A percentile compares a stretch with the other conserved stretches of the same genome.
Evolutionary conservation across 331 rosid species (phyloP).

Genomic region (Pyracantha coccinea): DNA sequence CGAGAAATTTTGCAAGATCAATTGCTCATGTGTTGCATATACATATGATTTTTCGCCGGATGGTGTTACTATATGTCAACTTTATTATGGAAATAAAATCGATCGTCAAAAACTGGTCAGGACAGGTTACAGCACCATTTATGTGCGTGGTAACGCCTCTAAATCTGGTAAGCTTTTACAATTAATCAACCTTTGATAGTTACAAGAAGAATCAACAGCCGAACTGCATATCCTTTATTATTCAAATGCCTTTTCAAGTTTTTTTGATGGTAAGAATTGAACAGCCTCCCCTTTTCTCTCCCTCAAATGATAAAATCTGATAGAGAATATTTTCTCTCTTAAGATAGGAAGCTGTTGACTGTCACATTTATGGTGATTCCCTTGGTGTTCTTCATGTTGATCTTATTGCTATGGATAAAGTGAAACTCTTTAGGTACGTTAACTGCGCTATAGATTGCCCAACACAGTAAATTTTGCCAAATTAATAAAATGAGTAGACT

Average conservation of each 20-base stretch:
- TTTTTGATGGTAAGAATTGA: background rate
- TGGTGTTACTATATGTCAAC: background rate
- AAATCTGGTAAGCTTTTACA: background rate
- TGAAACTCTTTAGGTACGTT: background rate
- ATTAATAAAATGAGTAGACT: background rate
- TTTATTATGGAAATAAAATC: background rate
- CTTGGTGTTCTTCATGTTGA: background rate
- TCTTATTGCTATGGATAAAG: conserved; percentile 5
- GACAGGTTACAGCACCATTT: background rate
- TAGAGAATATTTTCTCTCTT: background rate
- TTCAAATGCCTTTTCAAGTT: background rate
- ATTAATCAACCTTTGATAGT: background rate
- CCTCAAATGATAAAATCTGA: background rate
- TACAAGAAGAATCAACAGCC: background rate
- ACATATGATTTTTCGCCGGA: background rate
- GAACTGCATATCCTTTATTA: background rate
- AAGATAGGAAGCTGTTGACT: background rate
- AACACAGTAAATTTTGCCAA: background rate
- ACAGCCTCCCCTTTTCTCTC: background rate
- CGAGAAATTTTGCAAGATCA: background rate
- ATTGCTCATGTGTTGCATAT: conserved; percentile 7
- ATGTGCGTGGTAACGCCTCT: background rate
- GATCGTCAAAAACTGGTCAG: background rate
- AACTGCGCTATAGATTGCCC: background rate
- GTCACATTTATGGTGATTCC: background rate